Evolutionary conservation across 495 filamentous ascomycete genomes (phyloP).

Genomic region (Neurospora sp.): DNA sequence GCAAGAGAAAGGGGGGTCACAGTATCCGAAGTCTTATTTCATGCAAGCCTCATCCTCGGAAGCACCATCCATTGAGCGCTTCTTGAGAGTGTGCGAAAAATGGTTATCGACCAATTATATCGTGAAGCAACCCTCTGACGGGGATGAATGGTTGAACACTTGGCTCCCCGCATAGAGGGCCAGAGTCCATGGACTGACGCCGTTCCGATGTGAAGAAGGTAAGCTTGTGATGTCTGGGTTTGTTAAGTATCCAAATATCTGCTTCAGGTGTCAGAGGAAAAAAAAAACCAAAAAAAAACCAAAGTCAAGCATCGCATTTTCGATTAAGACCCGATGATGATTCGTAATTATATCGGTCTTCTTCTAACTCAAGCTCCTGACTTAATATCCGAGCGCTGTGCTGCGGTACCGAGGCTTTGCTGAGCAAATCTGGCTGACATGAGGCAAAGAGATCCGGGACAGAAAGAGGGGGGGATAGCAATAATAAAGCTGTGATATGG

Average conservation of each 20-base stretch:
- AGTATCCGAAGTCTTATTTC: not conserved
- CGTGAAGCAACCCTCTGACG: constrained; percentile 1
- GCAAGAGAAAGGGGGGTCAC: not conserved
- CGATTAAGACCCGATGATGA: not conserved
- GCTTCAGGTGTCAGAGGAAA: too few relatives aligned
- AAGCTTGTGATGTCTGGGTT: too few relatives aligned
- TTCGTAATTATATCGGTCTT: not conserved
- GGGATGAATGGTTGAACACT: not conserved
- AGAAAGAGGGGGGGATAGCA: not conserved
- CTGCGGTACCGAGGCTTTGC: not conserved
- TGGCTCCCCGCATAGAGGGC: not conserved
- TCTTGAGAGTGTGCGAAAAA: not conserved
- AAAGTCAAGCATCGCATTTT: too few relatives aligned
- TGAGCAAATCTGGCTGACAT: not conserved
- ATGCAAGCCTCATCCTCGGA: not conserved
- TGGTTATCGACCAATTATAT: constrained; percentile 6
- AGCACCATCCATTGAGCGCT: not conserved
- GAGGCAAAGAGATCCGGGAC: not conserved
- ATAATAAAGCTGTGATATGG: not conserved
- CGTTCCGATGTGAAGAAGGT: not conserved
- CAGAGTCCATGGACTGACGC: not conserved
- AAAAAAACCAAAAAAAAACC: too few relatives aligned
- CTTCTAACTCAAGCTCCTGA: not conserved
- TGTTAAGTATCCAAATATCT: too few relatives aligned
- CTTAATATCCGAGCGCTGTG: not conserved